Evolutionary conservation across 768 basidiomycete species (phyloP), one percentile per base, ranked within the genome.

Genomic region (Harrya chromipes): DNA sequence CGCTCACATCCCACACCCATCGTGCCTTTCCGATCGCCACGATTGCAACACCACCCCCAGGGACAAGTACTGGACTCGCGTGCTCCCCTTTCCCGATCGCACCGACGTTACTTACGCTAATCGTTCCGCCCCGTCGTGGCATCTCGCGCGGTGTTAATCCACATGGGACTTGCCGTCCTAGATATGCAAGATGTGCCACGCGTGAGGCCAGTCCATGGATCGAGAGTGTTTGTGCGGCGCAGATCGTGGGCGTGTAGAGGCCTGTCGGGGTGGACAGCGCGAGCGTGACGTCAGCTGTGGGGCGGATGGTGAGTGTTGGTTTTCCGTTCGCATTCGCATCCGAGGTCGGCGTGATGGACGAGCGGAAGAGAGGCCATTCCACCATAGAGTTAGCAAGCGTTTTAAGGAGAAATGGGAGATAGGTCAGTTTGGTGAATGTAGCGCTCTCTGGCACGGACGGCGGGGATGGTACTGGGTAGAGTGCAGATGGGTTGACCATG

Each of bases 11-110:
- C 80, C 81, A 83, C 7, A 80, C 78, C 90, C 87, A 90, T 59
- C 80, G 80, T 10, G 88, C 87, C 23, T 85, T 67, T 3, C 90
- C 90, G 9, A 93, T 72, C 3, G 87, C 90, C 2, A 89, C 89
- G 50, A 93, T 92, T 11, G 88, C 90, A 0, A 93, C 80, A 0
- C 91, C 91, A 0, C 90, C 89, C 0, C 89, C 90, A 0, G 84
- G 85, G 0, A 92, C 82, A 2, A 93, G 74, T 40, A 93, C 80
- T 0, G 91, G 91, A 13, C 76, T 73, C 7, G 90, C 89, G 50
- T 71, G 75, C 47, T 84, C 82, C 0, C 86, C 89, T 10, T 72
- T 74, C 0, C 87, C 92, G n/a, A 90, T 74, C 10, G 82, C 85
- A 17, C 91, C 92, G 8, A 94, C 76, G 58, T 94, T 94, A 38